These are phyloP conservation scores for Teratosphaeria pseudoeucalypti DNA, from an alignment of 2,329 filamentous ascomycete species.

Conservation along the genomic window DNA sequence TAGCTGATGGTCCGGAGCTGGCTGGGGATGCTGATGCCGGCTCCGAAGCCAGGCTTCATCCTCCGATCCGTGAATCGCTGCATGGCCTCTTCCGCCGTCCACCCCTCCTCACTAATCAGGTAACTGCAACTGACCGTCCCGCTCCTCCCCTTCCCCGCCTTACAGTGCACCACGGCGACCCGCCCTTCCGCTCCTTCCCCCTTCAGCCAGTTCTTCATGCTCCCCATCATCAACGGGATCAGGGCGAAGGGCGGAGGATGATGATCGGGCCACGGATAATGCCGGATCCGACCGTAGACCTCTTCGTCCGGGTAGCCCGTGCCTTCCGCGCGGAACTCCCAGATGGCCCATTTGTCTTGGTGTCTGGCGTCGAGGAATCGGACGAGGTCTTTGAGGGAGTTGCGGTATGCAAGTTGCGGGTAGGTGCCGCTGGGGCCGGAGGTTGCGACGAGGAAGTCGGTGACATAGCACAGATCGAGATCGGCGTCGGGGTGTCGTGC, in stretches of 20 bases:
- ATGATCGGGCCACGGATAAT: slow-evolving; percentile 95
- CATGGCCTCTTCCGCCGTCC: slow-evolving; percentile 54
- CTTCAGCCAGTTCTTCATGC: slow-evolving; percentile 80
- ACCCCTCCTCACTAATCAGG: slow-evolving; percentile 75
- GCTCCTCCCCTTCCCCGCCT: slow-evolving; percentile 88
- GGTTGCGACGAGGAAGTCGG: slow-evolving; percentile 63
- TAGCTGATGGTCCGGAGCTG: slow-evolving; percentile 83
- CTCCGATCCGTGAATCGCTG: slow-evolving; percentile 66
- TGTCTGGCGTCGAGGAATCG: slow-evolving; percentile 81
- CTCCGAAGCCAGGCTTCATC: slow-evolving; percentile 82
- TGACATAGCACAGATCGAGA: slow-evolving; percentile 92
- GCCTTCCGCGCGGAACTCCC: slow-evolving; percentile 95
- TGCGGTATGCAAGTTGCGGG: slow-evolving; percentile 85
- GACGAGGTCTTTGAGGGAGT: slow-evolving; percentile 78
- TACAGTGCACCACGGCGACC: slow-evolving; percentile 90
- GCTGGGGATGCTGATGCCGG: slow-evolving; percentile 85
- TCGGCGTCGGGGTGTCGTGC: slow-evolving; percentile 75
- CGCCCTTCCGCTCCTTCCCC: slow-evolving; percentile 34
- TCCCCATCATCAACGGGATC: slow-evolving; percentile 78
- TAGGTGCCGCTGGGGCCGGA: slow-evolving; percentile 86
- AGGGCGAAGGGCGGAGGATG: slow-evolving; percentile 89
- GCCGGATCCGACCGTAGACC: slow-evolving; percentile 73
- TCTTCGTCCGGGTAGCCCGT: slow-evolving; percentile 89
- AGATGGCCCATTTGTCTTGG: slow-evolving; percentile 78
- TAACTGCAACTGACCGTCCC: slow-evolving; percentile 84